Evolutionary conservation across 2,329 filamentous ascomycete genomes (phyloP).

Genomic region (Hymenoscyphus fructigenus): DNA sequence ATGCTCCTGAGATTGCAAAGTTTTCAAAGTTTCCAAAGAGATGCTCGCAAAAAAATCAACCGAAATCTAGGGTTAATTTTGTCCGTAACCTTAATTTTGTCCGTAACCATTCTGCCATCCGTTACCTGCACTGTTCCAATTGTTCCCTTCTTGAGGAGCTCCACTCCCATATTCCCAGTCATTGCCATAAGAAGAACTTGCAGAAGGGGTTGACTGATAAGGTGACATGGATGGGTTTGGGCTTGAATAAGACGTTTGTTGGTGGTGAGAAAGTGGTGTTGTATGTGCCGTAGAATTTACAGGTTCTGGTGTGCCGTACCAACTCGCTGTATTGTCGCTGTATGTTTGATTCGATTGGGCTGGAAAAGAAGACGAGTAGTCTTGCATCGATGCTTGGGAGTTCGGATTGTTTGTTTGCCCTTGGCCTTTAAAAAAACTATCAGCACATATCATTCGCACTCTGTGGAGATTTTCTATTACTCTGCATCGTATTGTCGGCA

Average conservation of each 20-base stretch:
- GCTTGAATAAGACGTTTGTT: not conserved
- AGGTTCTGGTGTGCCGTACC: not conserved
- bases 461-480: not conserved
- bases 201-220: not conserved
- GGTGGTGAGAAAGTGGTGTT: not conserved
- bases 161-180: not conserved
- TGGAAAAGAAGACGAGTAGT: not conserved
- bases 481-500: not conserved
- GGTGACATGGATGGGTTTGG: not conserved
- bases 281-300: not conserved
- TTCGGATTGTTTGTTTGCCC: not conserved
- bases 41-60: not conserved
- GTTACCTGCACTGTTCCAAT: not conserved
- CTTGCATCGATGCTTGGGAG: not conserved
- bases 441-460: not conserved
- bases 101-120: not conserved
- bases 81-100: not conserved
- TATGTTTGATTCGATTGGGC: not conserved
- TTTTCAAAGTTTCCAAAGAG: not conserved
- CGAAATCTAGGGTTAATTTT: not conserved
- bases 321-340: not conserved
- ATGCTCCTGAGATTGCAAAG: not conserved
- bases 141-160: not conserved
- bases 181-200: not conserved
- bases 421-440: not conserved